A percentile compares a stretch with the other conserved stretches of the same genome.
phyloP scores from a whole-genome alignment of 371 early-diverging fungal genomes.

The Mucor plumbeus region DNA sequence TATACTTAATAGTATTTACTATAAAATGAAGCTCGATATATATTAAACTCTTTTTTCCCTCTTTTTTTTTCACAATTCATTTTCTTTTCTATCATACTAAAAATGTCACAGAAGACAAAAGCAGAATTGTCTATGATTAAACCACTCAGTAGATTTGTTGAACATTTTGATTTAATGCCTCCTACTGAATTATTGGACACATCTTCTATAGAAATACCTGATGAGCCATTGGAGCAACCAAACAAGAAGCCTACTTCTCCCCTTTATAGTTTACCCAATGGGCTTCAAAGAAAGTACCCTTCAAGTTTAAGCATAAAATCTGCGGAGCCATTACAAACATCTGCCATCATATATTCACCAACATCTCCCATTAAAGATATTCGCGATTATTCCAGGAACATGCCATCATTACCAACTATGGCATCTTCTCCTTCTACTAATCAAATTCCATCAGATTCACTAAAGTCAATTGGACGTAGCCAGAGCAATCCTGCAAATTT shows the following conservation, averaged over 20 bases:
- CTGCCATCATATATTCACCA: neutral
- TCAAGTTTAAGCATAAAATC: neutral
- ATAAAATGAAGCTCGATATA: neutral
- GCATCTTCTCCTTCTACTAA: too few species aligned
- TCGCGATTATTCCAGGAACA: neutral
- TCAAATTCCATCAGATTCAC: neutral
- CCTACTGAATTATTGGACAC: constrained; percentile 13
- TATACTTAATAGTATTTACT: neutral
- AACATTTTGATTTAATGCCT: constrained; percentile 17
- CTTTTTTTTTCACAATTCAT: neutral
- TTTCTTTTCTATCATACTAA: neutral
- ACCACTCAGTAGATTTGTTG: constrained; percentile 18
- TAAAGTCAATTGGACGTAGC: neutral
- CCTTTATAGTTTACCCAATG: neutral
- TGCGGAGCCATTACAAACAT: neutral
- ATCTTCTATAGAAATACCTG: neutral
- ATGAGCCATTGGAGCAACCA: neutral
- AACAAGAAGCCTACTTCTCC: neutral
- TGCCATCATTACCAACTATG: neutral
- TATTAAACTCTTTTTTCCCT: neutral
- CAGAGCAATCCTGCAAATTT: neutral
- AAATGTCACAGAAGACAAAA: neutral
- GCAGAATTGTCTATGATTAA: neutral
- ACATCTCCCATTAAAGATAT: neutral
- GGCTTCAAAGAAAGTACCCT: neutral